A percentile compares a stretch with the other conserved stretches of the same genome.
Evolutionary conservation across 1,139 yeast genomes (phyloP).

Genomic region (Wickerhamiella pararugosa): DNA sequence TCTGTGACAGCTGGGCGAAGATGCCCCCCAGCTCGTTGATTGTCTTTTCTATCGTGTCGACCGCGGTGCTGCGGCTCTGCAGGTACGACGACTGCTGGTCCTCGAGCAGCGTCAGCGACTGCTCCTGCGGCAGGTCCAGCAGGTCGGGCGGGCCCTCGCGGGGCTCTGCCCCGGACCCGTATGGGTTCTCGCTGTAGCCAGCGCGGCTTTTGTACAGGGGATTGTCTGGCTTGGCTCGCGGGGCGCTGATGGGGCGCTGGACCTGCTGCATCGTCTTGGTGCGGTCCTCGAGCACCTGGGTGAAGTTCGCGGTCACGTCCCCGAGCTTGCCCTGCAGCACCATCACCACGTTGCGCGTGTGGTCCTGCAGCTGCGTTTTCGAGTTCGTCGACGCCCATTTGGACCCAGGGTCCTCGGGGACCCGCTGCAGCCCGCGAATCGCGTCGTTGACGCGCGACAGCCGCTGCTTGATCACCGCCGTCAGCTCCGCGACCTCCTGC

Average conservation of each 20-base stretch:
- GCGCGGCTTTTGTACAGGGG: slow-evolving; percentile 13
- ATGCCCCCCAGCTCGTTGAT: slow-evolving; percentile 92
- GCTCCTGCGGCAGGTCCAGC: slow-evolving; percentile 55
- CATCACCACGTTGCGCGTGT: slow-evolving; percentile 75
- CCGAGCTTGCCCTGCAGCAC: slow-evolving; percentile 78
- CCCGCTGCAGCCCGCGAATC: slow-evolving; percentile 49
- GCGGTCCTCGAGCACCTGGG: slow-evolving; percentile 71
- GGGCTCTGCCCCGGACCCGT: slow-evolving; percentile 15
- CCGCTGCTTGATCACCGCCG: slow-evolving; percentile 86
- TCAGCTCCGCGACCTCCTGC: slow-evolving; percentile 80
- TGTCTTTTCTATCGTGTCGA: slow-evolving; percentile 88
- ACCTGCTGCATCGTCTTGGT: slow-evolving; percentile 72
- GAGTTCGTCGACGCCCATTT: slow-evolving; percentile 18
- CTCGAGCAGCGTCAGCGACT: slow-evolving; percentile 45
- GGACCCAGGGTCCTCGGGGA: slow-evolving; percentile 18
- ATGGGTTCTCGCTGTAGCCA: slow-evolving; percentile 23
- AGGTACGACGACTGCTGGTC: slow-evolving; percentile 55
- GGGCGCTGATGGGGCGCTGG: slow-evolving; percentile 56
- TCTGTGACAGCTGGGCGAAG: slow-evolving; percentile 87
- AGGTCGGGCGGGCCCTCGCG: slow-evolving; percentile 17
- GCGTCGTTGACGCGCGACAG: slow-evolving; percentile 73
- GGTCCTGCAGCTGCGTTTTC: slow-evolving; percentile 46
- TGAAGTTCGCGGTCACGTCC: slow-evolving; percentile 84
- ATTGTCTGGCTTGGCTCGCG: slow-evolving; percentile 26
- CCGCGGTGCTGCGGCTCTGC: slow-evolving; percentile 77